Evolutionary conservation across 495 filamentous ascomycete species (phyloP), one percentile per base, ranked within the genome.

Genomic region (Extremus antarcticus): DNA sequence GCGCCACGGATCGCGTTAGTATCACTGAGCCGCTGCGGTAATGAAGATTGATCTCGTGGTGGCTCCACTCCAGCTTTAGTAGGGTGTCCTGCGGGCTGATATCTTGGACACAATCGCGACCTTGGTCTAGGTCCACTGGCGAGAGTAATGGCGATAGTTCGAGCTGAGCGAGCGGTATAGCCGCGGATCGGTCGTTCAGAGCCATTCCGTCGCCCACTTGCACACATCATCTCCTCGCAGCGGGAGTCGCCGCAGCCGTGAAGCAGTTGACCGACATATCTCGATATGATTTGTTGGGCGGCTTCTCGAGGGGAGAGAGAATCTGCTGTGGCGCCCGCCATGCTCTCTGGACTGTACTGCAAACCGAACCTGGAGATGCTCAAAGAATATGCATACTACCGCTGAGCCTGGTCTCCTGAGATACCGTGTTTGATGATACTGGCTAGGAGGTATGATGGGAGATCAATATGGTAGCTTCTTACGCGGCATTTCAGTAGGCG

Each of bases 11-110:
- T 43, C 11, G 7, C 25, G 0, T 23, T 2, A 1, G 59, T 62
- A 21, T 62, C 55, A n/a, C 51, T 43, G 10, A 62, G 25, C 20
- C 29, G 35, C 35, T 62, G 59, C 38, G 22, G 10, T 17, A 62
- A 41, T 1, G 59, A 50, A 3, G 45, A 38, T 3, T 55, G 24
- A 25, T 62, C 59, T 10, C 19, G 38, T 3, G 54, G 50, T 21
- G 17, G 29, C 17, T 58, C 22, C 23, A 16, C 15, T 29, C 8
- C 20, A 21, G 45, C 23, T 4, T 43, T 17, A 25, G 7, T n/a
- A 20, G 9, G 4, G 40, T 24, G 2, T 19, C 23, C 39, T 8
- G 3, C 9, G 24, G 3, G 11, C 24, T 29, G 17, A 48, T 45
- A 53, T 10, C n/a, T 16, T 21, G 25, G 32, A 25, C 59, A 62